Evolutionary conservation across 257 asterid genomes (phyloP), one percentile per base, ranked within the genome.

Genomic region (Pogostemon cablin): DNA sequence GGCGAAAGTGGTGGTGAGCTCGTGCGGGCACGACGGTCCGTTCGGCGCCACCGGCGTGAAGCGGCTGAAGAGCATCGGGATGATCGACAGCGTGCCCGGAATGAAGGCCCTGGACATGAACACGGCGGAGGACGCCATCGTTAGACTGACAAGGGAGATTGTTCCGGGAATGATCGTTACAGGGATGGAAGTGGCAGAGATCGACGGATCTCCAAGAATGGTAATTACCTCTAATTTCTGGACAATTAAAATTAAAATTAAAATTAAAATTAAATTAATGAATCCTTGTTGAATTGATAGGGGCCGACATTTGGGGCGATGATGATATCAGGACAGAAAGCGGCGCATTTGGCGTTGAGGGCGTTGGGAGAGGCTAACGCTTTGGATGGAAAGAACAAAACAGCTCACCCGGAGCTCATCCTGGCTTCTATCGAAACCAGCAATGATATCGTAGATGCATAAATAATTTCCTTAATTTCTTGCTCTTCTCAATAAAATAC

Each of bases 61-160:
- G 92, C 70, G 98, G 76, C 71, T 92, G 5, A 90, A 46, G 84
- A 90, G 92, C 84, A 92, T 90, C 48, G 98, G 98, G 3, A 90
- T 92, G 98, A 90, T 88, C 4, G 95, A 92, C 41, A 80, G 80
- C 53, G 96, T 92, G 3, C 95, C 98, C 3, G 96, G 98, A 41
- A 92, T 91, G 98, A 91, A 89, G 77, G 98, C 98, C 32, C 86
- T 92, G 17, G 98, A 92, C 78, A 92, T 92, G 98, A 92, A 92
- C 75, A 34, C 93, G 2, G 98, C 96, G 2, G 98, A 92, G 81
- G 98, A 92, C 60, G 98, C 96, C 11, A 92, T 92, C 15, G 98
- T 92, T 17, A 82, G 82, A 78, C 90, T 87, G 4, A 92, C 98
- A 0, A 80, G 98, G 71, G 98, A 92, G 77, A 72, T 92, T 10